Conservation (phyloP, 768 basidiomycete species). For the Crucibulum laeve region DNA sequence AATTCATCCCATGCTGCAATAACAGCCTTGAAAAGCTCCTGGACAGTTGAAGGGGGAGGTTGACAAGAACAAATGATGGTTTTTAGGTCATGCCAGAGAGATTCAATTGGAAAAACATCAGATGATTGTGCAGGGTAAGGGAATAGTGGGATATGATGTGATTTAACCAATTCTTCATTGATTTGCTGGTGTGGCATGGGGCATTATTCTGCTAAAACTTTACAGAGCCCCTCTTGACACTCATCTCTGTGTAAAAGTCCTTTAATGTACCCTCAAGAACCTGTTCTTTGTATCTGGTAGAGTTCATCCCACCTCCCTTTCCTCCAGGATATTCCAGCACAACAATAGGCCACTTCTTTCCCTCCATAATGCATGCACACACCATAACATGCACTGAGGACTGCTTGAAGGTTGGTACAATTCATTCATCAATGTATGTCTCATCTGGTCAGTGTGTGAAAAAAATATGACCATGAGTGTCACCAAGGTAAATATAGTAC, state of each 20-base stretch:
- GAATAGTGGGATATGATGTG: too few relatives aligned
- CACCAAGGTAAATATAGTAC: too few relatives aligned
- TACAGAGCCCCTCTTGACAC: conserved; percentile 5
- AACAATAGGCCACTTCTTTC: conserved; percentile 25
- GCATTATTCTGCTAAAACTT: conserved; percentile 10
- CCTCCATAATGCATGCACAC: too few relatives aligned
- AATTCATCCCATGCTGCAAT: too few relatives aligned
- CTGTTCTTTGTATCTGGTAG: conserved; percentile 17
- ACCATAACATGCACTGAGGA: conserved; percentile 18
- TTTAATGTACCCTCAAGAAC: conserved; percentile 16
- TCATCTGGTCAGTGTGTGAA: conserved; percentile 10
- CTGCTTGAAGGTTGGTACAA: conserved; percentile 20
- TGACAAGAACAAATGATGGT: too few relatives aligned
- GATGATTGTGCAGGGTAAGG: too few relatives aligned
- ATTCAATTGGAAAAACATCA: too few relatives aligned
- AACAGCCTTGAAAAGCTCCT: too few relatives aligned
- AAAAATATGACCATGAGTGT: conserved; percentile 9
- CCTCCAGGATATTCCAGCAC: conserved; percentile 23
- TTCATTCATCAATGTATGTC: conserved; percentile 12
- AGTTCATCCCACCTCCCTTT: conserved; percentile 17
- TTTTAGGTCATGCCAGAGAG: too few relatives aligned
- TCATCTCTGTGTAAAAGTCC: conserved; percentile 4
- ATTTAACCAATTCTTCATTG: conserved; percentile 11
- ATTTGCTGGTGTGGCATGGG: conserved; percentile 8
- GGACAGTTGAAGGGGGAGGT: too few relatives aligned